Evolutionary conservation across 140 eudicot genomes (phyloP), one percentile per base, ranked within the genome.

Genomic region (Cichorium intybus): DNA sequence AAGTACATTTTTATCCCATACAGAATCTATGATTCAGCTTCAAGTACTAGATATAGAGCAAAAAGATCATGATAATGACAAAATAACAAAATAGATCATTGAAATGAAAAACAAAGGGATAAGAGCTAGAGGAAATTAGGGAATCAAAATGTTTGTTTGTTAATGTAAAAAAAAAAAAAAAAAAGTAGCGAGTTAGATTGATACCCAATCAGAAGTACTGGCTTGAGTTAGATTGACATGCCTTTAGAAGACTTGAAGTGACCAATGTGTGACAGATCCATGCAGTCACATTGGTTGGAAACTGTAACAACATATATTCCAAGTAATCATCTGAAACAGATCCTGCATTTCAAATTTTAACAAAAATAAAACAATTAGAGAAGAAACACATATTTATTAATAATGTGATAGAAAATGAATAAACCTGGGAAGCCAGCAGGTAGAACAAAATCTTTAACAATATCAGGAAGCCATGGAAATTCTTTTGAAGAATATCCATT

Each of bases 261-360:
- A 94, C 99, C 95, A 94, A 80, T 6, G 95, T 77, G 62, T 89
- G 87, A 73, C 99, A 94, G 60, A 94, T 89, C 99, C 99, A 94
- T 55, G 74, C 99, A 35, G 99, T 94, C 48, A 94, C 88, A 70
- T 94, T 94, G 22, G 99, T 94, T 35, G 99, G 99, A 62, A 94
- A 86, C 77, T 94, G 99, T 67, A 83, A 79, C 71, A 94, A 63
- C 74, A 94, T 86, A 76, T 94, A 94, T 28, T 79, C 94, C 89
- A 94, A 82, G 87, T 89, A 94, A 76, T 94, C 99, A 71, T 86
- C 89, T 24, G 99, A 89, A 59, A 94, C 97, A 31, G 99, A 86
- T 23, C 84, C 99, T 94, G 85, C 79, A 59, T 77, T 26, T 16
- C 4, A 37, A 72, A 56, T 26, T 28, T 3, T 24, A 49, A 18